Evolutionary conservation across 192 early-diverging fungal genomes (phyloP).

Genomic region (Coemansia furcata): DNA sequence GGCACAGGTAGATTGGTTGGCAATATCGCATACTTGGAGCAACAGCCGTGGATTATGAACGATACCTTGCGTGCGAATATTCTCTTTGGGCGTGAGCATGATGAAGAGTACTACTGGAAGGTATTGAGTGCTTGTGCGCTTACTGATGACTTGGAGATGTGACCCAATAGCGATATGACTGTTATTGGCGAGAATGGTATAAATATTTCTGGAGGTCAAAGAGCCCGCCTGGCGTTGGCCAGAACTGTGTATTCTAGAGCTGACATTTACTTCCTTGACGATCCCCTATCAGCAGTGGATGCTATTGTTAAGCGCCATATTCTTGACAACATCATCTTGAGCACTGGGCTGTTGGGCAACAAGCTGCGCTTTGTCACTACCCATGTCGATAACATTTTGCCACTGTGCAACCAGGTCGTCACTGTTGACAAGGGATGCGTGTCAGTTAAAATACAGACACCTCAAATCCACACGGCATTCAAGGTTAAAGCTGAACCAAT

Average conservation of each 20-base stretch:
- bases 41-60: constrained; percentile 38
- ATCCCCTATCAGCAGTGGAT: constrained; percentile 71
- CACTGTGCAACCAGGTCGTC: constrained; percentile 24
- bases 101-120: constrained; percentile 58
- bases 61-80: constrained; percentile 73
- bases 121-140: constrained; percentile 63
- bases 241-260: constrained; percentile 64
- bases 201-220: constrained; percentile 73
- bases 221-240: constrained; percentile 64
- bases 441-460: constrained; percentile 46
- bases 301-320: constrained; percentile 64
- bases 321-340: constrained; percentile 58
- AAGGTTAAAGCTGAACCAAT: constrained; percentile 19
- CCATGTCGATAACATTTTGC: constrained; percentile 21
- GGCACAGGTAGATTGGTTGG: constrained; percentile 34
- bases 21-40: constrained; percentile 23
- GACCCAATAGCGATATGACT: constrained; percentile 64
- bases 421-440: constrained; percentile 12
- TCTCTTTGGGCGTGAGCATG: constrained; percentile 67
- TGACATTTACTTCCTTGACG: constrained; percentile 69
- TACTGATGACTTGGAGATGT: constrained; percentile 60
- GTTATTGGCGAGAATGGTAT: constrained; percentile 70
- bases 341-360: constrained; percentile 54
- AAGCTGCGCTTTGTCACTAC: constrained; percentile 54
- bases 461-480: constrained; percentile 17